Base-by-base conservation (phyloP, 2,329 filamentous ascomycete genomes). In the Drechslera avenae region DNA sequence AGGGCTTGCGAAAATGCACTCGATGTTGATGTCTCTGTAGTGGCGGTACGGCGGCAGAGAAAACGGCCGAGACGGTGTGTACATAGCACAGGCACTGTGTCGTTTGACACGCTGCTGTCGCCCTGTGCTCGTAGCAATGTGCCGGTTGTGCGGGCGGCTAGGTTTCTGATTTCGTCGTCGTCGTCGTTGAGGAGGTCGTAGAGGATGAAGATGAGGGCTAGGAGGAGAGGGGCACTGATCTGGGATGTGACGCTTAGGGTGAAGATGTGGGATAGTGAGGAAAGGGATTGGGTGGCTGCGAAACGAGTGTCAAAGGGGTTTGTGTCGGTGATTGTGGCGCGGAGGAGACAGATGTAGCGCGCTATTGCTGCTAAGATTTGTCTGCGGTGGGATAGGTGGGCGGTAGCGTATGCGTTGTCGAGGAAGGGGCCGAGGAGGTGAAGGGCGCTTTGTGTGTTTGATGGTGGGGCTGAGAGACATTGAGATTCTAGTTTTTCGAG, bases 141-240 rank as follows among this genome's bases (percentile, higher is more conserved):
- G 4, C 73, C 68, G 0, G 81, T 77, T 1, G 83, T 79, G 0
- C 62, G 52, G 2, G 86, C 83, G 6, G 86, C 87, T 1, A 83
- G 71, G 28, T 87, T 82, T 36, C 93, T 85, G 56, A 97, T 83
- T 50, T 97, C 91, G 55, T 96, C 90, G 67, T 97, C 93, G 67
- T 97, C 93, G 67, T 97, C 94, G 66, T 90, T 89, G 39, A 73
- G 64, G 40, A 67, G 49, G 48, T 68, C 63, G 63, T 69, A 66
- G 1, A 73, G 54, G 3, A 86, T 78, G 4, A 91, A 70, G 43
- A 36, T 37, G 5, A 75, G 54, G 14, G 56, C 54, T 1, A 74
- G 63, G 37, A 68, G 31, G 1, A 65, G 49, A 0, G 55, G 16
- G 2, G 42, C 33, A 5, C 52, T 59, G 31, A 40, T 3, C 19